Base-by-base conservation (phyloP, 495 filamentous ascomycete species). In the Lasiosphaeria miniovina region DNA sequence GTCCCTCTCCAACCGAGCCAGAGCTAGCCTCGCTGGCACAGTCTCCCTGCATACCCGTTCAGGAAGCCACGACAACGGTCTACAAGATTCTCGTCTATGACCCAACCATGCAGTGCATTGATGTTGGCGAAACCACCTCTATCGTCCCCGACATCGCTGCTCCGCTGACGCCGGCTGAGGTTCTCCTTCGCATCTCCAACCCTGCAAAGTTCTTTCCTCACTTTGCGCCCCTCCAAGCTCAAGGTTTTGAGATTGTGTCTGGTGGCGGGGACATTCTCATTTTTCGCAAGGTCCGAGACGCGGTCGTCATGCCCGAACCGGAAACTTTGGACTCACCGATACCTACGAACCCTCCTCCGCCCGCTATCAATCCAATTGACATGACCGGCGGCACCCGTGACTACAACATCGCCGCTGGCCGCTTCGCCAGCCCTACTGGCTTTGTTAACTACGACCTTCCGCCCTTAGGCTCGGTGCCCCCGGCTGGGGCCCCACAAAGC, bases 11-110 rank as follows among this genome's bases (percentile, higher is more conserved):
- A 68, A 68, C 35, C 24, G 24, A 24, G 24, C 24, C 24, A 6
- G n/a, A 50, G n/a, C 4, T 12, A 9, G n/a, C 33, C 4, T 8
- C 32, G 8, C 32, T 43, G 41, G 35, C 36, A 9, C n/a, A 45
- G 6, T 15, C 34, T 15, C 8, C 59, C 33, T 49, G 34, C 36
- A 14, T 31, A 7, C 5, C 51, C 33, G 14, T 48, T 32, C 33
- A 43, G 14, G 17, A 17, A 31, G 75, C 79, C 15, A 77, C 77
- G 1, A 52, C 79, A 17, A 77, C 77, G 1, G 50, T 81, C 4
- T 93, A 90, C 74, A 90, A 86, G 58, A 80, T 94, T 40, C 76
- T 94, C 10, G 88, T 84, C 12, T 91, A 88, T 65, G 88, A 94
- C 64, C 75, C 84, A 12, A 77, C 77, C n/a, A 86, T 78, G 56